Base-by-base conservation (phyloP, 805 yeast species). In the Myxozyma lipomycoides region DNA sequence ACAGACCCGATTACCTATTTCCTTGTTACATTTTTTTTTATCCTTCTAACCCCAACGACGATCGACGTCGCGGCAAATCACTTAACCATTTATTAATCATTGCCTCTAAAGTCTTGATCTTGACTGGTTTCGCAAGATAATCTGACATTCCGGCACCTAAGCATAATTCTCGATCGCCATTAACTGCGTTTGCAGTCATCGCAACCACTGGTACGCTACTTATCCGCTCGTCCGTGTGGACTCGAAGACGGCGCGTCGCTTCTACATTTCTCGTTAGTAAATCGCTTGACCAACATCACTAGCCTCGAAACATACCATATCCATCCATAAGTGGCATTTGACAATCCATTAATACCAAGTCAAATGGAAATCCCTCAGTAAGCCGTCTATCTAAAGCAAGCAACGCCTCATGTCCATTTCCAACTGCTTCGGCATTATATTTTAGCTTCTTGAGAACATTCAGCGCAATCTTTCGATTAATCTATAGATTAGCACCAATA, bases 81-180 rank as follows among this genome's bases (percentile, higher is more conserved):
- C n/a, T n/a, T 21, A 46, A 44, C 59, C 60, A 55, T 22, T 45
- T 42, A 2, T 9, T 19, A 40, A 55, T 55, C 30, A 55, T 38
- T 5, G 28, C 23, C 30, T 48, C 51, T 30, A 55, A 43, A 7
- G 46, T 23, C 18, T 44, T 41, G 18, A 42, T 18, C 43, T 55
- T 55, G 28, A 55, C 59, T 15, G 89, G 89, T 62, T 83, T 83
- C 1, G 86, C 81, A 26, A 83, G 77, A 61, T 83, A 83, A 63
- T 83, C 89, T 64, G 83, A 86, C 89, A 83, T 83, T 42, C 84
- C 86, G 44, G 83, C 83, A 38, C 81, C 81, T 50, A 83, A 64
- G 39, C 87, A 82, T 61, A 79, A 75, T 62, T 83, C 89, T 45
- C 88, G 71, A 66, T 83, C 89, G 43, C 89, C 89, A 70, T 82